Evolutionary conservation across 257 asterid species (phyloP), one percentile per base, ranked within the genome.

Genomic region (Cynanchum wilfordii): DNA sequence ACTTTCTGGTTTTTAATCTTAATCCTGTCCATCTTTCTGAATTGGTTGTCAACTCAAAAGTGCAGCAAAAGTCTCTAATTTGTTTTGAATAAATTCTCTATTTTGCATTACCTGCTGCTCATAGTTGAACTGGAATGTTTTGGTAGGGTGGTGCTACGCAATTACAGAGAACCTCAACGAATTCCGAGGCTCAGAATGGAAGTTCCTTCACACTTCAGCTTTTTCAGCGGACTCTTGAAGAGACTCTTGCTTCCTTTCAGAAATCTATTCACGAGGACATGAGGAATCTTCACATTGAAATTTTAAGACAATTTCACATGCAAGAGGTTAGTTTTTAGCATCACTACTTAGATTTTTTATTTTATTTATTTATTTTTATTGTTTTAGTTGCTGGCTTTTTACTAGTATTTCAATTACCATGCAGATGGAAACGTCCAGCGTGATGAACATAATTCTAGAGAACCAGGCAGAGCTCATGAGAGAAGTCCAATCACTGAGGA

Each of bases 261-360:
- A 87, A 87, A 75, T 87, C 97, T 73, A 86, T 92, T 79, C 99
- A 90, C n/a, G 97, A 89, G 75, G 97, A 90, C 70, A 87, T 89
- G 91, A 89, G 97, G 40, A 92, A 95, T 81, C 96, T 95, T 79
- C 97, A 95, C 70, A 76, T 95, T 30, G 98, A 95, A 82, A 82
- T 89, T 70, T 70, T 92, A 62, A 89, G 97, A 78, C 98, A 95
- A 63, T 92, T 87, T 76, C 98, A 95, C 72, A 77, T 95, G 89
- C 99, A 87, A 82, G 96, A 95, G 97, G 99, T 95, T 86, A 70
- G 74, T 66, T 75, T 75, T 52, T 65, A 40, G 54, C 50, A 19
- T 40, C 47, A 29, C 27, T 22, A 49, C 47, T 42, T 42, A 8
- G 47, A 7, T 7, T 16, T 60, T 40, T 73, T 19, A 16, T 60